Evolutionary conservation across 225 moss, liverwort and hornwort genomes (phyloP).

Genomic region (Straminergon stramineum): DNA sequence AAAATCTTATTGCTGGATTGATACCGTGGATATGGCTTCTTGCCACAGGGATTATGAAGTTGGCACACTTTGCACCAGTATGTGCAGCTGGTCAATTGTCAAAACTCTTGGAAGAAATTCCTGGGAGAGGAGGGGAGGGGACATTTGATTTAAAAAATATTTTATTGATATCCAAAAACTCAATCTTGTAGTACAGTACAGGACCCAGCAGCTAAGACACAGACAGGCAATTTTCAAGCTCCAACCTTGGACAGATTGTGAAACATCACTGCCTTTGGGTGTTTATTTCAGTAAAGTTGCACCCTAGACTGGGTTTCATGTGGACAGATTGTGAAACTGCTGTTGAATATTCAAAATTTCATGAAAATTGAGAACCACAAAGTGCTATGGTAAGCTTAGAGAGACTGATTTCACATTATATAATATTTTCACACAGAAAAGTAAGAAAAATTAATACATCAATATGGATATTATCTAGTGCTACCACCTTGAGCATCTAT

Average conservation of each 20-base stretch:
- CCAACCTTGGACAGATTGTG: not conserved
- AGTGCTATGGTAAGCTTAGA: not conserved
- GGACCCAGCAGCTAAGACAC: not conserved
- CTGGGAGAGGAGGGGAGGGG: too few relatives aligned
- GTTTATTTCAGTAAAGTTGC: too few relatives aligned
- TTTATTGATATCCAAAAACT: not conserved
- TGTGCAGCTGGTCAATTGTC: not conserved
- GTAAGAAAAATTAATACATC: too few relatives aligned
- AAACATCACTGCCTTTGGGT: too few relatives aligned
- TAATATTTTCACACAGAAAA: not conserved
- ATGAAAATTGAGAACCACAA: not conserved
- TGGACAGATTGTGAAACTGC: too few relatives aligned
- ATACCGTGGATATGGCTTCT: constrained; percentile 15
- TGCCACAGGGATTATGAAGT: not conserved
- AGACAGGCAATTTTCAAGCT: not conserved
- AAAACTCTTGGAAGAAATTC: not conserved
- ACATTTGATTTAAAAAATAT: not conserved
- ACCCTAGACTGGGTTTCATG: too few relatives aligned
- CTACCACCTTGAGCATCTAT: not conserved
- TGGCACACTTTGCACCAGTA: not conserved
- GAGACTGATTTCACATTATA: rapidly evolving
- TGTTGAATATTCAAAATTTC: not conserved
- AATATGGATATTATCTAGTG: not conserved
- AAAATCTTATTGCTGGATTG: constrained; percentile 22
- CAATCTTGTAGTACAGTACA: not conserved